phyloP scores from a whole-genome alignment of 768 basidiomycete genomes.

The Suillus fuscotomentosus region DNA sequence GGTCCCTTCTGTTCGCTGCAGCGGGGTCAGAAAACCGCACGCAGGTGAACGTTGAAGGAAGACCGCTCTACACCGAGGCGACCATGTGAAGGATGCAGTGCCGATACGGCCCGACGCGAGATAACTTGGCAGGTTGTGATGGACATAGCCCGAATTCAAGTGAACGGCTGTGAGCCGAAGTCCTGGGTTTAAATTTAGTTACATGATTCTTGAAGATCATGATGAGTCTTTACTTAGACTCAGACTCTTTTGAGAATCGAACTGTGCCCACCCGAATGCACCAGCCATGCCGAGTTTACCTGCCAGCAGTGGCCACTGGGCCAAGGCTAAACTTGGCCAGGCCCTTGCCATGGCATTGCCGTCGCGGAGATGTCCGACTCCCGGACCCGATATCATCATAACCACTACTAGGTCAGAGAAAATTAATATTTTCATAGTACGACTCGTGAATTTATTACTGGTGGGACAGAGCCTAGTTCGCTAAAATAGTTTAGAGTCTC shows the following conservation, averaged over 20 bases:
- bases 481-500: too few relatives aligned
- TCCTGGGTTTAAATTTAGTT: neutral
- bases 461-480: neutral
- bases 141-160: neutral
- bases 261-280: neutral
- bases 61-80: neutral
- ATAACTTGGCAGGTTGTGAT: neutral
- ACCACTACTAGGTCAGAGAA: neutral
- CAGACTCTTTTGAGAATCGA: neutral
- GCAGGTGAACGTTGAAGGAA: neutral
- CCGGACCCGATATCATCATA: neutral
- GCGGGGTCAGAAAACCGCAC: neutral
- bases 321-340: neutral
- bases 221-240: too few relatives aligned
- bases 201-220: neutral
- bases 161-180: neutral
- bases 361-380: neutral
- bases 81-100: neutral
- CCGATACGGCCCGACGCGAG: neutral
- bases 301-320: too few relatives aligned
- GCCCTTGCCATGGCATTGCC: neutral
- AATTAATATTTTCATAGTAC: neutral
- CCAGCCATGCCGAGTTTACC: neutral
- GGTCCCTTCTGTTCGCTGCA: neutral
- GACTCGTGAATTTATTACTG: too few relatives aligned